Conservation (phyloP, 257 asterid species). For the Solanum bukasovii region DNA sequence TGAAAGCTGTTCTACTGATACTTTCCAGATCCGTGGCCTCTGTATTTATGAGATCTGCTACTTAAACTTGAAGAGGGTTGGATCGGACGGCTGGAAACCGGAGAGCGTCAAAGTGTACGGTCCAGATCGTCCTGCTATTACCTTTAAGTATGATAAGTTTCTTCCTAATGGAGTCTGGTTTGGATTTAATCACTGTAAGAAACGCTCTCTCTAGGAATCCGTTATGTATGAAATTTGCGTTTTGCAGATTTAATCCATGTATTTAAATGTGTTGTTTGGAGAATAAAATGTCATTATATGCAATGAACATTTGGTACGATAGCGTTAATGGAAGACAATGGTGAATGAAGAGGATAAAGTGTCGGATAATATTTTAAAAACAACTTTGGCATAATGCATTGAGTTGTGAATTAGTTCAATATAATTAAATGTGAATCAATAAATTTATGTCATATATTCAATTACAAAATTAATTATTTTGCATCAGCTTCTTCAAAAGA, state of each 20-base stretch:
- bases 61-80: slow-evolving; percentile 21
- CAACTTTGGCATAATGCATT: not conserved
- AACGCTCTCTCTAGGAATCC: not conserved
- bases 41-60: slow-evolving; percentile 23
- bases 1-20: slow-evolving; percentile 32
- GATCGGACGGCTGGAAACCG: slow-evolving; percentile 45
- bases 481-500: not conserved
- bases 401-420: not conserved
- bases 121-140: slow-evolving; percentile 5
- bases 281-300: not conserved
- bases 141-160: slow-evolving; percentile 12
- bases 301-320: not conserved
- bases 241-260: not conserved
- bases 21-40: slow-evolving; percentile 19
- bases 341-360: not conserved
- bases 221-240: not conserved
- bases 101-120: slow-evolving; percentile 19
- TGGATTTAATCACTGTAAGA: slow-evolving; percentile 16
- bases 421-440: not conserved
- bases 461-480: not conserved
- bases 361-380: not conserved
- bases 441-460: not conserved
- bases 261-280: not conserved
- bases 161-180: slow-evolving; percentile 29
- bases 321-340: not conserved